A percentile compares a stretch with the other conserved stretches of the same genome.
Conservation (phyloP, 805 yeast genomes). For the Kodamaea fukazawae region DNA sequence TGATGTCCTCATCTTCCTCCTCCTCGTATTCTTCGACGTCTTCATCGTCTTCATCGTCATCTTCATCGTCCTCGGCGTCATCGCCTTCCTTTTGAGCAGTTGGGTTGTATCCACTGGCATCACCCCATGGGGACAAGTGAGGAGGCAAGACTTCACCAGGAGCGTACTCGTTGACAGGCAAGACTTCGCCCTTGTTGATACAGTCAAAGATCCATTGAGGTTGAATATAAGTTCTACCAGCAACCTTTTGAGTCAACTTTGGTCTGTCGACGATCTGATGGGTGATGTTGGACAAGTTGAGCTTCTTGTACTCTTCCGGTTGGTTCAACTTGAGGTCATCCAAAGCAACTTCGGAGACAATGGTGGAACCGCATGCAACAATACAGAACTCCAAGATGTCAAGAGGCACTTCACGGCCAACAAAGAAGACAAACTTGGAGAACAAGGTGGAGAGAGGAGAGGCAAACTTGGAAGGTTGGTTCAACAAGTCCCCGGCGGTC, state of each 20-base stretch:
- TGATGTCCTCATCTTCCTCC: slow-evolving; percentile 57
- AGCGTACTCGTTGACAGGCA: slow-evolving; percentile 77
- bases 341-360: slow-evolving; percentile 81
- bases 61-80: slow-evolving; percentile 51
- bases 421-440: slow-evolving; percentile 71
- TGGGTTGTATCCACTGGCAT: slow-evolving; percentile 87
- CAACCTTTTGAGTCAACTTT: slow-evolving; percentile 65
- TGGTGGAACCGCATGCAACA: slow-evolving; percentile 79
- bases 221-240: slow-evolving; percentile 91
- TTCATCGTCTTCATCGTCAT: slow-evolving; percentile 29
- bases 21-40: slow-evolving; percentile 53
- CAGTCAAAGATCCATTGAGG: slow-evolving; percentile 98
- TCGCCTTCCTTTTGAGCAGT: slow-evolving; percentile 46
- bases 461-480: slow-evolving; percentile 58
- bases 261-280: slow-evolving; percentile 97
- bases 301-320: slow-evolving; percentile 41
- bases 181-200: slow-evolving; percentile 70
- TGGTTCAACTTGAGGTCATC: slow-evolving; percentile 65
- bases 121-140: slow-evolving; percentile 99
- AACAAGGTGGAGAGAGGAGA: slow-evolving; percentile 67
- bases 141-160: slow-evolving; percentile 97
- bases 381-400: slow-evolving; percentile 88
- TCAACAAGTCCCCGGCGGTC: slow-evolving; percentile 64
- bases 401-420: slow-evolving; percentile 94
- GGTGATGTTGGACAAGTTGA: slow-evolving; percentile 69